Base-by-base conservation (phyloP, 495 filamentous ascomycete genomes). In the Immersiella caudata region DNA sequence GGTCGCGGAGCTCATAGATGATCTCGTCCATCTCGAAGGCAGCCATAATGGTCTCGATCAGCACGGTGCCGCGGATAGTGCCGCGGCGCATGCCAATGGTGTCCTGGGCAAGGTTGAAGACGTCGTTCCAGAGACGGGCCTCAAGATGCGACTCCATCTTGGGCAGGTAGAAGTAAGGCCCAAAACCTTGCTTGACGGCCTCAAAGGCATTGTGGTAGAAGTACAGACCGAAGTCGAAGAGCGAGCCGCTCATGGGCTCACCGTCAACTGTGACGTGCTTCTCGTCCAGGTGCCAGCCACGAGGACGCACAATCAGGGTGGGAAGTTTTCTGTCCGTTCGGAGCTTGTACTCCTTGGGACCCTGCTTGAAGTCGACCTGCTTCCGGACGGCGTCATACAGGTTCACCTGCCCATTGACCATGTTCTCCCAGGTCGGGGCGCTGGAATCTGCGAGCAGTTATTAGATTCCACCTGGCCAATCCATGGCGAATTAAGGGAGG, bases 11-110 rank as follows among this genome's bases (percentile, higher is more conserved):
- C 80, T 99, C 95, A 82, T 97, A 99, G 79, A 99, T 98, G 80
- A 99, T 98, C 90, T 99, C 95, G 67, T 99, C 95, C 95, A 99
- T 99, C 84, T 99, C 96, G 72, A 99, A 99, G n/a, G 93, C 96
- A 33, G 96, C 95, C 25, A 93, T 83, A 80, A 99, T 98, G 65
- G 95, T 99, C 86, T 99, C 95, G 78, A 99, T 97, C 71, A 99
- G 82, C 21, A 99, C 95, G 3, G 95, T 99, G 68, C 87, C 96
- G 71, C 95, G 89, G 80, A 98, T 97, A 26, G 93, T 97, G 26
- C 96, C 96, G 58, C 95, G 88, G 40, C 88, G 88, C 76, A 99
- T 89, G 62, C 90, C 91, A 74, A 97, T 84, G 80, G 88, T 92
- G 82, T 99, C 96, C 83, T 99, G 95, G 25, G 88, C 89, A 6